Evolutionary conservation across 176 grass and related monocot genomes (phyloP).

Genomic region (Triticum turgidum): DNA sequence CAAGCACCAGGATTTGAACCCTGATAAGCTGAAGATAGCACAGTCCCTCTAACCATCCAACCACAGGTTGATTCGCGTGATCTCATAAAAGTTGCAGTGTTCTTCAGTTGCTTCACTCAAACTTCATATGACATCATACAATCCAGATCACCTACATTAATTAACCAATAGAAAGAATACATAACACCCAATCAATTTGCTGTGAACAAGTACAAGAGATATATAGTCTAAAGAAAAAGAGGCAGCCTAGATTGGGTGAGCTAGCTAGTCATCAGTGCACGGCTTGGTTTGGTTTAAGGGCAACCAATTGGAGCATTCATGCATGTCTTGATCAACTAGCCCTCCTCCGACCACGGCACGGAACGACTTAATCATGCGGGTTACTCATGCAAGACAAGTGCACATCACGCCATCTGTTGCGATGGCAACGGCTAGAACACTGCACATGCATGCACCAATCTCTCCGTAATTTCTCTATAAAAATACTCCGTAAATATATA

Average conservation of each 20-base stretch:
- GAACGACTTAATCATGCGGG: conserved; percentile 53
- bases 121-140: not conserved
- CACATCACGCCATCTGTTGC: conserved; percentile 46
- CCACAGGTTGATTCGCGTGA: too few relatives aligned
- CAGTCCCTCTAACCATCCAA: too few relatives aligned
- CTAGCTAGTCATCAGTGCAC: conserved; percentile 12
- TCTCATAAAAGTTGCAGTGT: not conserved
- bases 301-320: conserved; percentile 6
- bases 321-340: conserved; percentile 28
- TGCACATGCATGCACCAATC: conserved; percentile 24
- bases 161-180: not conserved
- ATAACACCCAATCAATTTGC: not conserved
- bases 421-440: conserved; percentile 31
- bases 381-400: conserved; percentile 51
- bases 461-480: not conserved
- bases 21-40: too few relatives aligned
- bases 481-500: not conserved
- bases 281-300: conserved; percentile 14
- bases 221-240: conserved; percentile 11
- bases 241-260: conserved; percentile 42
- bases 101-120: not conserved
- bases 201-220: not conserved
- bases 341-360: conserved; percentile 18
- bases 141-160: not conserved
- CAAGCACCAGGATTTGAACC: too few relatives aligned